A percentile compares a stretch with the other conserved stretches of the same genome.
phyloP scores from a whole-genome alignment of 176 grass and related monocot genomes.

The Avena eriantha region DNA sequence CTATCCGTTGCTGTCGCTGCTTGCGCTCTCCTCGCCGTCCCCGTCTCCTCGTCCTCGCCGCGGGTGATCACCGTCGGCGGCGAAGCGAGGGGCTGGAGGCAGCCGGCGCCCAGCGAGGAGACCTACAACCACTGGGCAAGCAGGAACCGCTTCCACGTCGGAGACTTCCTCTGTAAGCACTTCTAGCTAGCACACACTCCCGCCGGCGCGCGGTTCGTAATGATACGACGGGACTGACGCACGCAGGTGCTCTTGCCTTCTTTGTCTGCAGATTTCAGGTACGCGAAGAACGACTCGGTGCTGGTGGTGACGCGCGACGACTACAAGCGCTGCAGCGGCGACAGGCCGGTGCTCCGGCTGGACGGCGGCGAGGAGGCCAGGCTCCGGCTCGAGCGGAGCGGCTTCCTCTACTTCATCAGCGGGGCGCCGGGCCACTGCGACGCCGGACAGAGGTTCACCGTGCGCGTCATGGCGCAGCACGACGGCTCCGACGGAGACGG shows the following conservation, averaged over 20 bases:
- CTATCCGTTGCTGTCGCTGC: background rate
- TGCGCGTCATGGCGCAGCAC: conserved; percentile 46
- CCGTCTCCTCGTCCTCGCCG: background rate
- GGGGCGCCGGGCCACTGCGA: conserved; percentile 61
- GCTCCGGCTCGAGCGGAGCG: conserved; percentile 54
- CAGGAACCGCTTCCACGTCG: conserved; percentile 67
- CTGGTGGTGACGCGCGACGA: conserved; percentile 50
- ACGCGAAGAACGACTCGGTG: conserved; percentile 76
- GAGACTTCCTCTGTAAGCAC: conserved; percentile 64
- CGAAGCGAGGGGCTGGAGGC: conserved; percentile 47
- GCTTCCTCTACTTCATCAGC: conserved; percentile 71
- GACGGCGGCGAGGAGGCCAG: conserved; percentile 49
- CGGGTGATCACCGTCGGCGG: conserved; percentile 51
- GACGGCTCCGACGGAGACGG: background rate
- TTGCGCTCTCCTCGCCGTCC: conserved; percentile 20
- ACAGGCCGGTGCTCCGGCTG: conserved; percentile 27
- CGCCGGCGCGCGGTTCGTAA: too few species aligned
- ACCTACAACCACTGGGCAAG: conserved; percentile 83
- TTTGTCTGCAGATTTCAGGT: conserved; percentile 21
- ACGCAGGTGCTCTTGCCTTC: too few species aligned
- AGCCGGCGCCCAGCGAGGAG: conserved; percentile 52
- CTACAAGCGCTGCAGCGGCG: conserved; percentile 58
- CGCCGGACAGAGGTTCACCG: conserved; percentile 62
- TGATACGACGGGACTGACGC: too few species aligned
- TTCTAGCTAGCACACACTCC: too few species aligned